Base-by-base conservation (phyloP, 768 basidiomycete species). In the Mrakia hoshinonis region DNA sequence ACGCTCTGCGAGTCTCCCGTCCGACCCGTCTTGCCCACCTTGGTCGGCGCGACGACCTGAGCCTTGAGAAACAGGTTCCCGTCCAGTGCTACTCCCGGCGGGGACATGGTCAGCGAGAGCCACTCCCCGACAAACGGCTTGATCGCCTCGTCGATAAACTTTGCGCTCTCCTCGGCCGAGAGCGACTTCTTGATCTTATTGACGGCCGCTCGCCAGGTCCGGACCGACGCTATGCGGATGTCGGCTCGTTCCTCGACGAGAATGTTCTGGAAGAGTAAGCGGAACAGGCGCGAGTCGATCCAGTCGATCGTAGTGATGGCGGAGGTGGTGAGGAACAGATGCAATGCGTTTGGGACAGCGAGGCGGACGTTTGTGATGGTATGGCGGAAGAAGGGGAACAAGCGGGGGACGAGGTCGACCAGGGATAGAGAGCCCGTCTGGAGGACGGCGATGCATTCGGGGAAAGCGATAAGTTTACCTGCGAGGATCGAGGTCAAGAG, bases 371-470 rank as follows among this genome's bases (percentile, higher is more conserved):
- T 89, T 1, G 89, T 81, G 76, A 99, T 98, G 0, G 95, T 94
- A 79, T 99, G 96, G 22, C 96, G 90, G 81, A 97, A 94, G 83
- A 95, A 97, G 4, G 95, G 91, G 81, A 92, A 98, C 6, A 95
- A 81, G 0, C 89, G 90, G 2, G 90, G 89, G 7, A 94, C 89
- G 69, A 96, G 85, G 3, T 84, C 84, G n/a, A 87, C 83, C 38
- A 97, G 83, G 4, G 46, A 73, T 20, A 66, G n/a, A 22, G 74
- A 81, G 81, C 65, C 87, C 83, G 75, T 87, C 84, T 1, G 85
- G 87, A 95, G 83, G 43, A 91, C 85, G 29, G 84, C 81, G 55
- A 92, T 93, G 26, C 93, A 90, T 80, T 86, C 81, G 43, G 86
- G 83, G 75, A 88, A 91, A 4, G 87, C 84, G 6, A 95, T 90